Conservation (phyloP, 179 eudicot species). For the Silene noctiflora region DNA sequence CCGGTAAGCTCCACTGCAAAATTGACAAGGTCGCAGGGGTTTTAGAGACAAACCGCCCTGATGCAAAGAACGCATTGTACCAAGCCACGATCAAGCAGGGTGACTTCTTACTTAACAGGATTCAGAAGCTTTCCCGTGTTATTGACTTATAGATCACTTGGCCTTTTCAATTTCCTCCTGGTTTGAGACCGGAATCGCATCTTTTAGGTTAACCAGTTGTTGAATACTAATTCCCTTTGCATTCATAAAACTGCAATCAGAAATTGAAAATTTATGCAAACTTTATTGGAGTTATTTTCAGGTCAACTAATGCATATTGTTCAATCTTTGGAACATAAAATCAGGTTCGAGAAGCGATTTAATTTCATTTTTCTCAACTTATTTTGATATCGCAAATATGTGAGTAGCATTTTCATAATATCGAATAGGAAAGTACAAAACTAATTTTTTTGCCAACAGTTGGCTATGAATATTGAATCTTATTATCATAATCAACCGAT, state of each 20-base stretch:
- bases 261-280: not conserved
- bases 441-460: too few species aligned
- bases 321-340: not conserved
- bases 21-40: constrained; percentile 98
- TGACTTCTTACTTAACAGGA: constrained; percentile 83
- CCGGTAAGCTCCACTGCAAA: constrained; percentile 97
- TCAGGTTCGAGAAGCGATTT: too few species aligned
- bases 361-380: too few species aligned
- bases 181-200: not conserved
- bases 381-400: too few species aligned
- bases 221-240: not conserved
- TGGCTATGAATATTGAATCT: not conserved
- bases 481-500: not conserved
- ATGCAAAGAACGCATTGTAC: constrained; percentile 92
- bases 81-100: constrained; percentile 98
- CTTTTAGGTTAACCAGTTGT: not conserved
- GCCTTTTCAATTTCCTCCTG: not conserved
- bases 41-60: constrained; percentile 91
- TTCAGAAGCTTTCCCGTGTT: constrained; percentile 95
- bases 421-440: too few species aligned
- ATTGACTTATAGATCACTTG: constrained; percentile 51
- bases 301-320: not conserved
- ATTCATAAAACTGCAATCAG: not conserved
- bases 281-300: not conserved
- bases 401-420: too few species aligned